Evolutionary conservation across 345 rosid species (phyloP), one percentile per base, ranked within the genome.

Genomic region (Eucalyptus globulus): DNA sequence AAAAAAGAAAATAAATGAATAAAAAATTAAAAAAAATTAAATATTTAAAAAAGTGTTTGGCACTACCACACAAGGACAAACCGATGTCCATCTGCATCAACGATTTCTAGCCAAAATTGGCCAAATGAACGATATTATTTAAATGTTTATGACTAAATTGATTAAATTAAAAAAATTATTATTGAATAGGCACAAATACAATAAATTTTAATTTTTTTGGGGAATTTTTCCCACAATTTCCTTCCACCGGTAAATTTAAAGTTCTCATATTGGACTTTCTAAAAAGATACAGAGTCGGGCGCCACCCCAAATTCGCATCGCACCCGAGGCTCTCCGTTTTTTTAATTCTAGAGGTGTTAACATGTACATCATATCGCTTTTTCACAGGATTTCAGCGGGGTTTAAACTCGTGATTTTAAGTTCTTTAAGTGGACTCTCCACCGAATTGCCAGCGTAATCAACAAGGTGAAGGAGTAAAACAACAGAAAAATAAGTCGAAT

Each of bases 61-160:
- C 43, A 2, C 7, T 43, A 43, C 43, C 43, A 53, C 2, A 53
- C 19, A 53, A 0, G 2, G 2, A 53, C 11, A 54, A 54, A 8
- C 2, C 1, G 0, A 54, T 22, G 4, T 54, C 5, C 26, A 54
- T 54, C 26, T 1, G 3, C 29, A 56, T 56, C 1, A 0, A 56
- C 2, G 0, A 9, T 56, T 9, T 24, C 13, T 22, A 11, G 0
- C 0, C 29, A 56, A 56, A 56, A 22, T 17, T 1, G 11, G 1
- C 1, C 58, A 21, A 8, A 54, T 0, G 0, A 0, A 54, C 5
- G 0, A 54, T 22, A 56, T 56, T 4, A 2, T 56, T 6, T 22
- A 56, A 56, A 56, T 22, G 0, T 56, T 56, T 22, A 22, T 0
- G 62, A 56, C 1, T 56, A 56, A 9, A 56, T 56, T 56, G 4